A percentile compares a stretch with the other conserved stretches of the same genome.
Conservation (phyloP, 176 grass and related monocot species). For the Carex kokanica region DNA sequence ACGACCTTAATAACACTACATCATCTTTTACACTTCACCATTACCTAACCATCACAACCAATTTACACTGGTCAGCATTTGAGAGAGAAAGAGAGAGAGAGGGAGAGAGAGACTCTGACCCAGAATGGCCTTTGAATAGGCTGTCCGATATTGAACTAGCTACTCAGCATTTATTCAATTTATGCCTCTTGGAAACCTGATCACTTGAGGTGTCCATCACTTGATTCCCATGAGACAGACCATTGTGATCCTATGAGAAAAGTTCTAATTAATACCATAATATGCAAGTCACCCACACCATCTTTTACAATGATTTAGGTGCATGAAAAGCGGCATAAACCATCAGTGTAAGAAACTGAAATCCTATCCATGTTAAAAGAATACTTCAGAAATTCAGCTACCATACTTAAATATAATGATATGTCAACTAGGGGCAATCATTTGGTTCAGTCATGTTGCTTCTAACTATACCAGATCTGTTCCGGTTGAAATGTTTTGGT, state of each 20-base stretch:
- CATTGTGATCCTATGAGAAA: slow-evolving; percentile 24
- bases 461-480: neutral
- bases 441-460: neutral
- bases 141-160: neutral
- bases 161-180: slow-evolving; percentile 26
- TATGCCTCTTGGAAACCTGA: slow-evolving; percentile 40
- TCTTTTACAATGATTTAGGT: neutral
- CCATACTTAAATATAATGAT: neutral
- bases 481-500: neutral
- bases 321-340: neutral
- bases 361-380: neutral
- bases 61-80: slow-evolving; percentile 21
- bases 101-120: slow-evolving; percentile 13
- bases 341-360: neutral
- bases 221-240: slow-evolving; percentile 26
- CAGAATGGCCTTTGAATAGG: neutral
- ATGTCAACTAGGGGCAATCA: neutral
- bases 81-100: neutral
- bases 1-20: neutral
- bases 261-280: neutral
- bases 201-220: slow-evolving; percentile 26
- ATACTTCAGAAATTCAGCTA: neutral
- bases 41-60: neutral
- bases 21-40: slow-evolving; percentile 10
- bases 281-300: neutral